Percentiles rank a stretch among this genome's conserved stretches.
phyloP scores from a whole-genome alignment of 192 early-diverging fungal species.

The Backusella luteola region DNA sequence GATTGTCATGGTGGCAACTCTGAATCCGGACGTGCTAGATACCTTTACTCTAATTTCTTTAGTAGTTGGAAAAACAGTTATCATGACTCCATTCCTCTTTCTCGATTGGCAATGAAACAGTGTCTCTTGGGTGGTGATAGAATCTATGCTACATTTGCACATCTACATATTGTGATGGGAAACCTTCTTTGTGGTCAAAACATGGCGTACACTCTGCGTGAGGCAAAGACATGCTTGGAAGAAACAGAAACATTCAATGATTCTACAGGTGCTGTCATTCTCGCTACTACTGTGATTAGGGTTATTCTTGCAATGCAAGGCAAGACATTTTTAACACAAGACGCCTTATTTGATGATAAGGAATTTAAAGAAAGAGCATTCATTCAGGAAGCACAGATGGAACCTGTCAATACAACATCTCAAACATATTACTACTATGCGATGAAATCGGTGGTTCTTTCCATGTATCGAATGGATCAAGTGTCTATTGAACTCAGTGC shows the following conservation, averaged over 20 bases:
- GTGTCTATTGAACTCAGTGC: slow-evolving; percentile 16
- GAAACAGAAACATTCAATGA: not conserved
- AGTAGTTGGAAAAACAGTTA: slow-evolving; percentile 25
- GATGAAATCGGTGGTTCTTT: slow-evolving; percentile 18
- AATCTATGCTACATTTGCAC: slow-evolving; percentile 28
- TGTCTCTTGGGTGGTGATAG: slow-evolving; percentile 21
- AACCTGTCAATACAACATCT: not conserved
- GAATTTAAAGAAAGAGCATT: slow-evolving; percentile 23
- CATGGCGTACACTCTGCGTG: slow-evolving; percentile 19
- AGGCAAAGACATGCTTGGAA: slow-evolving; percentile 29
- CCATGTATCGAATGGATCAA: slow-evolving; percentile 23
- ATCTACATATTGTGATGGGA: slow-evolving; percentile 13
- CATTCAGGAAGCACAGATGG: not conserved
- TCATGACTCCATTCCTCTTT: slow-evolving; percentile 26
- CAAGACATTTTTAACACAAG: slow-evolving; percentile 22
- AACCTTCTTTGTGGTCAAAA: slow-evolving; percentile 24
- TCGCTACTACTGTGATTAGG: slow-evolving; percentile 13
- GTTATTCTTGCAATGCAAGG: slow-evolving; percentile 30
- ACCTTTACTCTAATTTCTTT: slow-evolving; percentile 24
- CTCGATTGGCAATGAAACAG: slow-evolving; percentile 19
- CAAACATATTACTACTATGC: slow-evolving; percentile 19
- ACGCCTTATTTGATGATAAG: slow-evolving; percentile 24
- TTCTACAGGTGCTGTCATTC: not conserved
- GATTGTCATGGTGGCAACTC: slow-evolving; percentile 25
- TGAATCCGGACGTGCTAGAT: slow-evolving; percentile 22